Evolutionary conservation across 2,329 filamentous ascomycete species (phyloP).

Genomic region (Aureobasidium sp.): DNA sequence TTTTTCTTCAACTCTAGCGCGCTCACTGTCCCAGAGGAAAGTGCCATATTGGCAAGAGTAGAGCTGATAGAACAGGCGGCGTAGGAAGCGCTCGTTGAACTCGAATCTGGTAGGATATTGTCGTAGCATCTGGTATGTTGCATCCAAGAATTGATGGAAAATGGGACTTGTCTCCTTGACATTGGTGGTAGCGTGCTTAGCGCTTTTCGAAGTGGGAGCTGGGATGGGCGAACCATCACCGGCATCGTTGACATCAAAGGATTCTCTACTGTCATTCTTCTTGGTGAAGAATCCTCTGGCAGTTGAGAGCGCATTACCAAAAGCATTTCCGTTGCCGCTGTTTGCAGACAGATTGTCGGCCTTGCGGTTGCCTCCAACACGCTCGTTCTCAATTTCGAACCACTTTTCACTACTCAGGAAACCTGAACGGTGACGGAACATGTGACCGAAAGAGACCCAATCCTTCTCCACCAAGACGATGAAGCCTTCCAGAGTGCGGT

Average conservation of each 20-base stretch:
- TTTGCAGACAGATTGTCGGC: conserved; percentile 46
- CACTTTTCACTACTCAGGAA: conserved; percentile 86
- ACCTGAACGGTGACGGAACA: conserved; percentile 90
- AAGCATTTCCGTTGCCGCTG: conserved; percentile 61
- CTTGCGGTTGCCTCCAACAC: conserved; percentile 48
- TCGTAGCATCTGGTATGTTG: conserved; percentile 79
- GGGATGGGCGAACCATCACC: conserved; percentile 41
- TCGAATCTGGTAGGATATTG: conserved; percentile 88
- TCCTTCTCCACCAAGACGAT: conserved; percentile 94
- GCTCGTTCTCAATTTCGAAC: conserved; percentile 82
- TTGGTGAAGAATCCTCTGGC: conserved; percentile 89
- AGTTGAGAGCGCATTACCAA: conserved; percentile 72
- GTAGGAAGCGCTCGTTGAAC: conserved; percentile 89
- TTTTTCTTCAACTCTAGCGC: conserved; percentile 47
- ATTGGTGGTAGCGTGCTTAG: conserved; percentile 58
- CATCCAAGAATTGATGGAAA: conserved; percentile 96
- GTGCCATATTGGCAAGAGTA: conserved; percentile 97
- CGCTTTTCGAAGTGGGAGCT: conserved; percentile 30
- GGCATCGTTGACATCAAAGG: conserved; percentile 53
- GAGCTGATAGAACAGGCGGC: conserved; percentile 82
- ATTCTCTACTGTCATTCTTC: conserved; percentile 59
- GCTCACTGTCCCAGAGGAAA: conserved; percentile 92
- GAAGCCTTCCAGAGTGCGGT: conserved; percentile 87
- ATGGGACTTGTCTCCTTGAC: conserved; percentile 92
- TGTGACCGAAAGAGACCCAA: conserved; percentile 95